Percentiles rank a stretch among this genome's conserved stretches.
These are phyloP conservation scores for Emmonsiellopsis sp. DNA, from an alignment of 2,329 filamentous ascomycete species.

Conservation along the genomic window DNA sequence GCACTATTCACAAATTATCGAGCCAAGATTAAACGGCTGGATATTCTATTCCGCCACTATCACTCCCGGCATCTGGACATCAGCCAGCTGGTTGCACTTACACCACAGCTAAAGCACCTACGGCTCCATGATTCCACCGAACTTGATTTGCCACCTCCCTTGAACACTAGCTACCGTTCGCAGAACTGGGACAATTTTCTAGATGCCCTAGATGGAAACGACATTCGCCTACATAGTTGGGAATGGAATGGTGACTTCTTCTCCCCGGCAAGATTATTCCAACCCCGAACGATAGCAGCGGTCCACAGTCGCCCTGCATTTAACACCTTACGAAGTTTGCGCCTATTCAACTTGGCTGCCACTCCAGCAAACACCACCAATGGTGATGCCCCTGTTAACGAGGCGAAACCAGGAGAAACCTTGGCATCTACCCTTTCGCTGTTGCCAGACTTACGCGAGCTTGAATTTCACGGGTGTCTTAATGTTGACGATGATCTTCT, in stretches of 20 bases:
- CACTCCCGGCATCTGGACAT: slow-evolving; percentile 48
- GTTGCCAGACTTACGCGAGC: slow-evolving; percentile 55
- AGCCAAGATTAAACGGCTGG: slow-evolving; percentile 60
- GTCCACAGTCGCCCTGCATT: slow-evolving; percentile 53
- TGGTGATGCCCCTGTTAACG: slow-evolving; percentile 9
- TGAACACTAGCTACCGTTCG: neutral
- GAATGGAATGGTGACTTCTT: slow-evolving; percentile 48
- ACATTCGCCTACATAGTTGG: slow-evolving; percentile 42
- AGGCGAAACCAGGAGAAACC: slow-evolving; percentile 7
- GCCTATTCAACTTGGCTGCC: slow-evolving; percentile 26
- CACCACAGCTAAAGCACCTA: slow-evolving; percentile 60
- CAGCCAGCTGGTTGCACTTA: slow-evolving; percentile 49
- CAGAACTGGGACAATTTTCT: slow-evolving; percentile 42
- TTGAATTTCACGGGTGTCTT: slow-evolving; percentile 68
- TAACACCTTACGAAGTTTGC: slow-evolving; percentile 23
- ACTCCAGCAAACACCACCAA: neutral
- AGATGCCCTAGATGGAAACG: slow-evolving; percentile 46
- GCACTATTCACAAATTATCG: slow-evolving; percentile 54
- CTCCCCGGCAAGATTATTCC: slow-evolving; percentile 22
- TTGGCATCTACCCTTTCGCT: slow-evolving; percentile 43
- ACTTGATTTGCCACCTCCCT: neutral
- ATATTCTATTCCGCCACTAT: slow-evolving; percentile 56
- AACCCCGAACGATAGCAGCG: slow-evolving; percentile 41
- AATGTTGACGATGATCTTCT: slow-evolving; percentile 61
- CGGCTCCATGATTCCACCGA: slow-evolving; percentile 56